phyloP scores from a whole-genome alignment of 345 rosid genomes.

The Chamaenerion angustifolium region DNA sequence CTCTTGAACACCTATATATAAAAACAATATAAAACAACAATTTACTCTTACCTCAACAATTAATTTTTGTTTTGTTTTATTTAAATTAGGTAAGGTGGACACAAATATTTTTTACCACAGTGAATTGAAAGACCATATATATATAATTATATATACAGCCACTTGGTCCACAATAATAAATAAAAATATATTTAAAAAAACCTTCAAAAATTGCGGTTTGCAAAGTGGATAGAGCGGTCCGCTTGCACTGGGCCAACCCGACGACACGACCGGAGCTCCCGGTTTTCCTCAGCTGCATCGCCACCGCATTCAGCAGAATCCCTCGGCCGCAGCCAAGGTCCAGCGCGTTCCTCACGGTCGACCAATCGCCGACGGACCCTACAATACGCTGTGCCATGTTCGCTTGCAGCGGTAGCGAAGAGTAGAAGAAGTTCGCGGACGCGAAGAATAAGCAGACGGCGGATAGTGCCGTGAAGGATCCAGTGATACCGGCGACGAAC shows the following conservation, averaged over 20 bases:
- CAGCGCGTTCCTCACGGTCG: constrained; percentile 71
- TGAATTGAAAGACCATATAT: too few relatives aligned
- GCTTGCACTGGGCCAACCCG: constrained; percentile 68
- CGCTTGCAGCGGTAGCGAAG: constrained; percentile 57
- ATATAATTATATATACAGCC: too few relatives aligned
- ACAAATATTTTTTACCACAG: too few relatives aligned
- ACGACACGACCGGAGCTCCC: constrained; percentile 95
- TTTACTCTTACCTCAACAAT: too few relatives aligned
- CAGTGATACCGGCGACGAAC: constrained; percentile 66
- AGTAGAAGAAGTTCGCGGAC: constrained; percentile 74
- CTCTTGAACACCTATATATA: constrained; percentile 79
- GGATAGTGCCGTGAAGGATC: constrained; percentile 56
- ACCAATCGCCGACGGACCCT: constrained; percentile 72
- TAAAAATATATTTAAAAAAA: constrained; percentile 7
- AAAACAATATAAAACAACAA: too few relatives aligned
- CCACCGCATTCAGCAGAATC: constrained; percentile 74
- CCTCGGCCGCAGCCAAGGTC: constrained; percentile 97
- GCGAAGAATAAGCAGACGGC: constrained; percentile 64
- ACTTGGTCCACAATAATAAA: too few relatives aligned
- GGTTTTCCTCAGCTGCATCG: constrained; percentile 82
- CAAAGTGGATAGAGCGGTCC: constrained; percentile 74
- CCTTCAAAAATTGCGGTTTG: constrained; percentile 87
- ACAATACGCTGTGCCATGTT: constrained; percentile 95
- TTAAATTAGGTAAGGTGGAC: too few relatives aligned
- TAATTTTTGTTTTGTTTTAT: too few relatives aligned